A percentile compares a stretch with the other conserved stretches of the same genome.
phyloP scores from a whole-genome alignment of 768 basidiomycete genomes.

The Grammothele lineata region DNA sequence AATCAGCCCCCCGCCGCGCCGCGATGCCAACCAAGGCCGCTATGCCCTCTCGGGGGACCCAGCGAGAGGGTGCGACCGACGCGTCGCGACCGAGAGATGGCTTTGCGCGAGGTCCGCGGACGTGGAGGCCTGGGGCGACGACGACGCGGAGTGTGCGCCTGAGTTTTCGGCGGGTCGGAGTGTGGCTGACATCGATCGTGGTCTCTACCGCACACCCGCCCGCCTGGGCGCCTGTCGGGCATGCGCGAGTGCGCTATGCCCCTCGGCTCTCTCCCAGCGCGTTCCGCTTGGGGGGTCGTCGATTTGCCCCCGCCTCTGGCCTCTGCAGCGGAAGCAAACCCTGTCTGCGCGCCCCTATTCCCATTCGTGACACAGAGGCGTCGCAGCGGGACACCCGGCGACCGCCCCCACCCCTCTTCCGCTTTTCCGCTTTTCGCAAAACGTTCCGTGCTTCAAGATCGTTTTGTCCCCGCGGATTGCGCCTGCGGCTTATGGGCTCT shows the following conservation, averaged over 20 bases:
- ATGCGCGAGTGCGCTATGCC: constrained; percentile 8
- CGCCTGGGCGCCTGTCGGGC: background rate
- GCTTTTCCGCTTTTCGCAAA: background rate
- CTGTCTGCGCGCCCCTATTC: constrained; percentile 23
- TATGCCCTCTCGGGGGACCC: no score
- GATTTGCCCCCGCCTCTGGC: constrained; percentile 24
- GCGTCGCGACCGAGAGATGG: no score
- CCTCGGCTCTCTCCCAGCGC: constrained; percentile 18
- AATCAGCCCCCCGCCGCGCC: constrained; percentile 9
- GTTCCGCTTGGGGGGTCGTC: constrained; percentile 16
- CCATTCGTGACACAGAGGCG: constrained; percentile 8
- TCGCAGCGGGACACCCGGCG: background rate
- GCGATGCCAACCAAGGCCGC: constrained; percentile 3
- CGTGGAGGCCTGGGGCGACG: no score
- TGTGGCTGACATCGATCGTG: constrained; percentile 19
- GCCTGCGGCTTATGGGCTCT: constrained; percentile 14
- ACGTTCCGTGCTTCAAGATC: constrained; percentile 1
- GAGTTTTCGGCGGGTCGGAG: constrained; percentile 14
- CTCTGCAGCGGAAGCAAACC: constrained; percentile 33
- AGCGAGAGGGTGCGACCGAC: no score
- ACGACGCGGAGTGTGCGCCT: constrained; percentile 9
- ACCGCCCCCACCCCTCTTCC: constrained; percentile 4
- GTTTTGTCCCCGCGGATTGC: constrained; percentile 3
- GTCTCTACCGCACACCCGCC: constrained; percentile 11
- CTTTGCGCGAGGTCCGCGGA: no score